Conservation (phyloP, 2,329 filamentous ascomycete species). For the Monosporascus ibericus region DNA sequence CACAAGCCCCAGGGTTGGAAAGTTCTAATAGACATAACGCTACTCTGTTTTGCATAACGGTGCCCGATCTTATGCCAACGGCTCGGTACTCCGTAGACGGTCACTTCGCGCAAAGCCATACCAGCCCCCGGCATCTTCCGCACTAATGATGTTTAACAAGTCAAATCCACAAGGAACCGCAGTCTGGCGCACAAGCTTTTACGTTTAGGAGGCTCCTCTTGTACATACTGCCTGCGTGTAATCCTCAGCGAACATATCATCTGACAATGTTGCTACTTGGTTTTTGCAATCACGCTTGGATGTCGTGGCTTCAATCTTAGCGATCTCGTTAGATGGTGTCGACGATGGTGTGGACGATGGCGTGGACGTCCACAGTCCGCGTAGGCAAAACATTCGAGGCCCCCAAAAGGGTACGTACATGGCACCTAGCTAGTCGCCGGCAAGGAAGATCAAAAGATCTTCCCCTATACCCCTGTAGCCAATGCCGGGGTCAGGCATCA, state of each 20-base stretch:
- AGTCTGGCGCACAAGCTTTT: background rate
- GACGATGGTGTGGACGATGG: background rate
- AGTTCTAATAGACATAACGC: conserved; percentile 6
- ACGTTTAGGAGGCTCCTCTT: background rate
- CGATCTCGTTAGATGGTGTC: background rate
- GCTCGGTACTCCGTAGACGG: conserved; percentile 6
- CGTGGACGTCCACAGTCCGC: background rate
- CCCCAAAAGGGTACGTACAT: conserved; percentile 13
- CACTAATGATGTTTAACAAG: background rate
- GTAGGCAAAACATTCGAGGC: background rate
- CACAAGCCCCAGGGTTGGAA: conserved; percentile 24
- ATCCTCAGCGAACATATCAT: background rate
- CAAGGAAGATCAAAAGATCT: conserved; percentile 26
- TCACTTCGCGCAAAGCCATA: background rate
- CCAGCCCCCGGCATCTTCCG: background rate
- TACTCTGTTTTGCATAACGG: background rate
- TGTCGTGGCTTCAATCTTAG: background rate
- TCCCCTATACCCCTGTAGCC: conserved; percentile 21
- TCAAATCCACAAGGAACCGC: background rate
- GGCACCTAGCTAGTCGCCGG: conserved; percentile 15
- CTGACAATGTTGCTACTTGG: background rate
- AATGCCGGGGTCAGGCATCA: conserved; percentile 21
- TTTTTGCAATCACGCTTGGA: background rate
- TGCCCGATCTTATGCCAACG: conserved; percentile 6
- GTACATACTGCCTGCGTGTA: background rate